Conservation (phyloP, 257 asterid species). For the Penstemon davidsonii region DNA sequence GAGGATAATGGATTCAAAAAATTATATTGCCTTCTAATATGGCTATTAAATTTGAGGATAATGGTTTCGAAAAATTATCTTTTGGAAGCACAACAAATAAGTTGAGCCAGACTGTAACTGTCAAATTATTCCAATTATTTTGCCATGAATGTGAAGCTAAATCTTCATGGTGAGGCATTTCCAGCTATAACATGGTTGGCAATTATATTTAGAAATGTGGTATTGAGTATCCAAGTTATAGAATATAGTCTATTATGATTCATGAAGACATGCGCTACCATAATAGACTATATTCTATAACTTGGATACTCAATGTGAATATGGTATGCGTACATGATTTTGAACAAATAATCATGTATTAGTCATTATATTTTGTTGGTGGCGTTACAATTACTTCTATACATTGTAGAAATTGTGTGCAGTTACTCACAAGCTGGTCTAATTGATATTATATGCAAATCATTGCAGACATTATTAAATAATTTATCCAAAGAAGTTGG, state of each 20-base stretch:
- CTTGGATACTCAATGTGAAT: neutral
- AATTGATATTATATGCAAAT: slow-evolving; percentile 25
- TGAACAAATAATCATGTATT: neutral
- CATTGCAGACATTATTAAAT: slow-evolving; percentile 61
- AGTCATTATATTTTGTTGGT: slow-evolving; percentile 2
- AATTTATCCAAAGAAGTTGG: slow-evolving; percentile 84
- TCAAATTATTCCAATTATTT: neutral
- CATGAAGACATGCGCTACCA: neutral
- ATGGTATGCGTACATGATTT: neutral
- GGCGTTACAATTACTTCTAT: neutral
- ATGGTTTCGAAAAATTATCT: neutral
- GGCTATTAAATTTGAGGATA: slow-evolving; percentile 13
- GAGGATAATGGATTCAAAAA: slow-evolving; percentile 8
- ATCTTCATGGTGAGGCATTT: slow-evolving; percentile 9
- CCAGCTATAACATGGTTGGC: no score
- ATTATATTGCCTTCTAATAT: neutral
- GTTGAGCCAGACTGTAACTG: no score
- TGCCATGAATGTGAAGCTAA: slow-evolving; percentile 2
- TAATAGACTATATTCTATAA: neutral
- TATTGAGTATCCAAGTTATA: no score
- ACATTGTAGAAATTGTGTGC: slow-evolving; percentile 8
- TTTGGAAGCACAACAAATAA: no score
- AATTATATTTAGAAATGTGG: no score
- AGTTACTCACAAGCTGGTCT: slow-evolving; percentile 1
- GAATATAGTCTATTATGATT: no score